Base-by-base conservation (phyloP, 163 green algal species). In the Chloroidium sp. region DNA sequence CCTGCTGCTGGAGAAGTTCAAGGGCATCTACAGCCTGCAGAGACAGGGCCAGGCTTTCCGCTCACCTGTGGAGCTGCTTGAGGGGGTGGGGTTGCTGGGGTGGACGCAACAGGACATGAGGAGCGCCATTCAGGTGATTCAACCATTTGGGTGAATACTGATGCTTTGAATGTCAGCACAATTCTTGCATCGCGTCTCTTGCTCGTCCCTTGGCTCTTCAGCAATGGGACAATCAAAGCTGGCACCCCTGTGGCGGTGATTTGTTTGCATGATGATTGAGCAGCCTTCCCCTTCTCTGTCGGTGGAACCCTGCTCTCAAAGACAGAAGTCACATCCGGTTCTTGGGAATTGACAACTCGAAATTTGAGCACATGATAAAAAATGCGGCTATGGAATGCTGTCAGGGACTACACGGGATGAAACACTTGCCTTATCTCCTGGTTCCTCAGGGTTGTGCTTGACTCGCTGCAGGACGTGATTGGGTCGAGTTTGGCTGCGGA, bases 101-200 rank as follows among this genome's bases (percentile, higher is more conserved):
- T 69, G 84, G 13, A 91, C 87, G 1, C 87, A 91, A 79, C 64
- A 80, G n/a, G 84, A 13, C 69, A 62, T 86, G 69, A 74, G 77
- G 3, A 10, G 36, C n/a, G 68, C 76, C 62, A n/a, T 86, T 0
- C 57, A 80, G 80, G 83, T 84, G 74, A 75, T 14, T 77, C 72
- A 77, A 59, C 57, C 72, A 61, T 59, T 61, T 77, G 67, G 67
- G 8, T 74, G 67, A 74, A 74, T n/a, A 74, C 36, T 36, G 36
- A 36, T 36, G 36, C 36, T 36, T 36, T 36, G 36, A 36, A 36
- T 36, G 36, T 36, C 36, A 36, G 36, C 36, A 36, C 36, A 36
- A 36, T 36, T 36, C 36, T 36, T 36, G 36, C 36, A 36, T 36
- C 36, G 36, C 36, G 36, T 36, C 36, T 36, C 36, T 36, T 36